Conservation (phyloP, 768 basidiomycete species). For the Boletus reticulatus region DNA sequence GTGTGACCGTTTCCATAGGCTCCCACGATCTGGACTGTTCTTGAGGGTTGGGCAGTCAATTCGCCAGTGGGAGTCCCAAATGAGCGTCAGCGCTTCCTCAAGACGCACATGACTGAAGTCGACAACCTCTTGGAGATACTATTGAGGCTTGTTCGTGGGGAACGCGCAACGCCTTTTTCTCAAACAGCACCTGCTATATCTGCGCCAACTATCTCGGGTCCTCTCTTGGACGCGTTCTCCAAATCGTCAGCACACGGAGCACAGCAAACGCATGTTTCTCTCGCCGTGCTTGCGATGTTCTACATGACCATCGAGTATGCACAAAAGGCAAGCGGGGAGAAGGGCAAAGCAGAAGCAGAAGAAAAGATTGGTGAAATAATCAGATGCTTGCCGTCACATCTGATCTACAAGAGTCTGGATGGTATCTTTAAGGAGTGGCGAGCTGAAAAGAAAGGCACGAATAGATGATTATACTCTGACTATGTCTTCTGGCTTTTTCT, state of each 20-base stretch:
- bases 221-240: slow-evolving; percentile 65
- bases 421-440: slow-evolving; percentile 94
- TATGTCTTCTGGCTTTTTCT: not conserved
- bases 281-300: slow-evolving; percentile 91
- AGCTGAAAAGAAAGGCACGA: slow-evolving; percentile 73
- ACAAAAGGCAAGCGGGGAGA: slow-evolving; percentile 60
- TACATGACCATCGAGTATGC: slow-evolving; percentile 83
- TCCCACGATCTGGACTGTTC: slow-evolving; percentile 86
- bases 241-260: slow-evolving; percentile 78
- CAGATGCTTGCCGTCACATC: slow-evolving; percentile 79
- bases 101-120: slow-evolving; percentile 80
- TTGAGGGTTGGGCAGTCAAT: slow-evolving; percentile 87
- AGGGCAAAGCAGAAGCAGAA: slow-evolving; percentile 71
- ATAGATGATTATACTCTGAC: slow-evolving; percentile 6
- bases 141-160: slow-evolving; percentile 87
- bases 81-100: slow-evolving; percentile 85
- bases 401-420: slow-evolving; percentile 90
- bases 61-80: slow-evolving; percentile 72
- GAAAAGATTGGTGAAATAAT: slow-evolving; percentile 86
- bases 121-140: slow-evolving; percentile 93
- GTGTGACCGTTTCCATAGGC: slow-evolving; percentile 47
- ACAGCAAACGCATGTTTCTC: slow-evolving; percentile 92
- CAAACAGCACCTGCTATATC: slow-evolving; percentile 61
- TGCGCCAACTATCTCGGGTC: slow-evolving; percentile 63
- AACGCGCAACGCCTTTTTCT: slow-evolving; percentile 71